Base-by-base conservation (phyloP, 179 eudicot species). In the Corrigiola litoralis region DNA sequence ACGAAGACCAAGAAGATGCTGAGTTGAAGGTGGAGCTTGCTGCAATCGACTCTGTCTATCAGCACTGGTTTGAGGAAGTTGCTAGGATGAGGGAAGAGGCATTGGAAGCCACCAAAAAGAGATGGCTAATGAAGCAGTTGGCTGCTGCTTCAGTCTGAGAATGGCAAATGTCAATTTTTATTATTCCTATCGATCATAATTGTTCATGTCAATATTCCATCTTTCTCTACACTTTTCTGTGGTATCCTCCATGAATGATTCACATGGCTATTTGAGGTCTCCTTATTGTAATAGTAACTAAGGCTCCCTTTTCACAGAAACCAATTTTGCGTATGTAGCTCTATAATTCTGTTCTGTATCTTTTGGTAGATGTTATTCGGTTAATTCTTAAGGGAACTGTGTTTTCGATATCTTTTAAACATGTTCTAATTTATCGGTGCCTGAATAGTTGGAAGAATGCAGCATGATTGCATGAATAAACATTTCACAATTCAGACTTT, bases 31-130 rank as follows among this genome's bases (percentile, higher is more conserved):
- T 69, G 61, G 96, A 88, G 76, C 66, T 88, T 6, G 82, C 70
- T 50, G 77, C 85, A 49, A 86, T 86, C 37, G 86, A 91, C 34
- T 46, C 75, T n/a, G 81, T 70, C 27, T 88, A 84, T 58, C 82
- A 69, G 47, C 80, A 68, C 4, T 81, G 92, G 86, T 69, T 81
- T n/a, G 74, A 77, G 58, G 90, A 86, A 66, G 80, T 88, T 25
- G 58, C 77, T 4, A 82, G 71, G 72, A 66, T 72, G 85, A 78
- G 76, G 55, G 79, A 78, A 63, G 86, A 77, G 54, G 86, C 79
- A 60, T 34, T 86, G 34, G 83, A 86, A 63, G 84, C 82, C 27
- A 64, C 86, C 33, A 81, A 60, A 72, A 91, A 77, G 68, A 84
- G 75, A 63, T 88, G 96, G 95, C 67, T 79, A 73, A 59, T 58